Conservation (phyloP, 2,329 filamentous ascomycete genomes). For the Byssochlamys sp. region DNA sequence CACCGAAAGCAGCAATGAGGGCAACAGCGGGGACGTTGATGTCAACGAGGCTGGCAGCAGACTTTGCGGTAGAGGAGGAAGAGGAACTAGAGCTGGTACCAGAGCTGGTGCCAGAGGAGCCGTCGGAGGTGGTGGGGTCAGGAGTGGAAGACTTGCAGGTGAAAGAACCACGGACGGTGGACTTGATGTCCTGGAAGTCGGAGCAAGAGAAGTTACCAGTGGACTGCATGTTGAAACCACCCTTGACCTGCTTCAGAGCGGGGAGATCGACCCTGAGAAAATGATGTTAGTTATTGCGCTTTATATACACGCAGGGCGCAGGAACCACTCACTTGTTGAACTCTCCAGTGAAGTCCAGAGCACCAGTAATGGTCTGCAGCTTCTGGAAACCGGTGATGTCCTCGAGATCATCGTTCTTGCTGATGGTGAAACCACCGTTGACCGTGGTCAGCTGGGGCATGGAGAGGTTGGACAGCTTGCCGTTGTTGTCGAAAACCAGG, state of each 20-base stretch:
- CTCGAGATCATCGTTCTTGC: conserved; percentile 74
- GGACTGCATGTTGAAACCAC: conserved; percentile 60
- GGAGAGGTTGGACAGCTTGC: conserved; percentile 59
- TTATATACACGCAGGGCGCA: too few relatives aligned
- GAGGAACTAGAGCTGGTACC: conserved; percentile 17
- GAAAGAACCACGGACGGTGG: conserved; percentile 38
- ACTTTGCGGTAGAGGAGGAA: conserved; percentile 24
- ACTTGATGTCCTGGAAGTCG: conserved; percentile 40
- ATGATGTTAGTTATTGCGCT: neutral
- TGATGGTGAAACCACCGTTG: conserved; percentile 70
- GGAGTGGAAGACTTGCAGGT: conserved; percentile 31
- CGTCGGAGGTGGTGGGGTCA: conserved; percentile 28
- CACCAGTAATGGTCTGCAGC: conserved; percentile 64
- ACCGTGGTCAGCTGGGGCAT: conserved; percentile 60
- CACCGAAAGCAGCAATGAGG: conserved; percentile 36
- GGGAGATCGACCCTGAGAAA: conserved; percentile 58
- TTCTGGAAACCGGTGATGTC: conserved; percentile 57
- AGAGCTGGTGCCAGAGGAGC: conserved; percentile 18
- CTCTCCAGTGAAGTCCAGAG: conserved; percentile 73
- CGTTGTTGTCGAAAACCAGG: conserved; percentile 50
- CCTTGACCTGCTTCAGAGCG: conserved; percentile 56
- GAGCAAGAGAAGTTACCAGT: conserved; percentile 55
- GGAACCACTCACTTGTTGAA: conserved; percentile 62
- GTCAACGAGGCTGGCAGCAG: conserved; percentile 23
- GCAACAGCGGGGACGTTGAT: conserved; percentile 32